A percentile compares a stretch with the other conserved stretches of the same genome.
Evolutionary conservation across 106 monocot species (phyloP).

Genomic region (Acanthochlamys bracteata): DNA sequence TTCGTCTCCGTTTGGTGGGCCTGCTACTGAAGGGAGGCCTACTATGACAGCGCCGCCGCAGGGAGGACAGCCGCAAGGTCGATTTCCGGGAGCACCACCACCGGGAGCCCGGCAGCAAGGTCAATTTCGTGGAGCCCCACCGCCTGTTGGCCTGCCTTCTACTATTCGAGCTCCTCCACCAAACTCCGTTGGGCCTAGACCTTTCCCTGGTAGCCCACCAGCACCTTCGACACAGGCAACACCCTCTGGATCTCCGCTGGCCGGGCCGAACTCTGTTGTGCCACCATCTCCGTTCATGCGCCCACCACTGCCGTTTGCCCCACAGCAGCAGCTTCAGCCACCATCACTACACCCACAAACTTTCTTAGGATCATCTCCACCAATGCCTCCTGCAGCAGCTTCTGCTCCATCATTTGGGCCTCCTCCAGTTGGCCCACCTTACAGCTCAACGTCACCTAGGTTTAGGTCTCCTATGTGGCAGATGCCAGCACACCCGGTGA

Average conservation of each 20-base stretch:
- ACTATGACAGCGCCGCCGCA: background rate
- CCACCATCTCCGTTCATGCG: conserved; percentile 17
- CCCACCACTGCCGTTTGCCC: background rate
- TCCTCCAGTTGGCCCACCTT: background rate
- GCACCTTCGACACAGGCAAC: background rate
- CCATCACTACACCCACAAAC: no score
- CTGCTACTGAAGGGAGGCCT: no score
- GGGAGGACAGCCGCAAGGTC: background rate
- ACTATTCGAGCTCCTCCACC: conserved; percentile 10
- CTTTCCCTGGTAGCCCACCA: conserved; percentile 37
- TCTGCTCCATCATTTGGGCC: background rate
- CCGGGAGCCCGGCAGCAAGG: background rate
- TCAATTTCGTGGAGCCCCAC: background rate
- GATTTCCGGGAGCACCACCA: background rate
- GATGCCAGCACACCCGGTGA: conserved; percentile 19
- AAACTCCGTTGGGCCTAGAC: background rate
- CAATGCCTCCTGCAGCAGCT: background rate
- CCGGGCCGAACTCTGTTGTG: background rate
- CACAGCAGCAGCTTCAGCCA: no score
- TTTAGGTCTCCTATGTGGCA: conserved; percentile 43
- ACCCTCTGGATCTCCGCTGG: background rate
- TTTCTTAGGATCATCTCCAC: background rate
- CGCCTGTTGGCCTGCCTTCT: conserved; percentile 9
- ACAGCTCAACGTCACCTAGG: conserved; percentile 10
- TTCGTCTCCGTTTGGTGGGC: no score